Conservation (phyloP, 106 monocot species). For the Xerophyta viscosa region DNA sequence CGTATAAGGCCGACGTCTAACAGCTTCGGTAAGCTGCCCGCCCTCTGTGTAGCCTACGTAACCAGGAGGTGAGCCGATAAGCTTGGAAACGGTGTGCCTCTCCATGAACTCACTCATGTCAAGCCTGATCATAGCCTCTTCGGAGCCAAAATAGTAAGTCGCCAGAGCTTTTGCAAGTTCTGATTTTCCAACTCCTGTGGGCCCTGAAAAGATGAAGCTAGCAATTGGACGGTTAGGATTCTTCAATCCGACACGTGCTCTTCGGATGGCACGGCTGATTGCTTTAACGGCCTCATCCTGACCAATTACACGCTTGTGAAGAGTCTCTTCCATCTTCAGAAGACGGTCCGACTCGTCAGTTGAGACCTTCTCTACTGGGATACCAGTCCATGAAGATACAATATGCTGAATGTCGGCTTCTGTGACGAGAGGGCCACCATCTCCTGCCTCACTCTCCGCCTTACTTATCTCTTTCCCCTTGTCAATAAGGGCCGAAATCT, state of each 20-base stretch:
- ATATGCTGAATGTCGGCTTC: slow-evolving; percentile 22
- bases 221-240: slow-evolving; percentile 8
- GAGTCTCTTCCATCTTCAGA: slow-evolving; percentile 11
- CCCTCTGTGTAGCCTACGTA: slow-evolving; percentile 26
- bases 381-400: slow-evolving; percentile 10
- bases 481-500: slow-evolving; percentile 20
- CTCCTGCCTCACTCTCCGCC: slow-evolving; percentile 19
- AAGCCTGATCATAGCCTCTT: slow-evolving; percentile 10
- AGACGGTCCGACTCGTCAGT: slow-evolving; percentile 6
- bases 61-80: slow-evolving; percentile 14
- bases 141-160: slow-evolving; percentile 17
- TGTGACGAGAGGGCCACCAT: slow-evolving; percentile 10
- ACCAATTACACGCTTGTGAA: slow-evolving; percentile 9
- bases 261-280: slow-evolving; percentile 11
- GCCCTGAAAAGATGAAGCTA: too few relatives aligned
- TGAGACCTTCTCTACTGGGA: slow-evolving; percentile 9
- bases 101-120: slow-evolving; percentile 19
- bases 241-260: slow-evolving; percentile 9
- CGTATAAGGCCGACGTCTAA: slow-evolving; percentile 19
- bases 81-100: slow-evolving; percentile 10
- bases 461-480: slow-evolving; percentile 18
- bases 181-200: slow-evolving; percentile 17
- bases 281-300: slow-evolving; percentile 11
- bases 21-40: slow-evolving; percentile 19
- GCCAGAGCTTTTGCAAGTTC: slow-evolving; percentile 23